Base-by-base conservation (phyloP, 176 grass and related monocot genomes). In the Metroxylon sagu region DNA sequence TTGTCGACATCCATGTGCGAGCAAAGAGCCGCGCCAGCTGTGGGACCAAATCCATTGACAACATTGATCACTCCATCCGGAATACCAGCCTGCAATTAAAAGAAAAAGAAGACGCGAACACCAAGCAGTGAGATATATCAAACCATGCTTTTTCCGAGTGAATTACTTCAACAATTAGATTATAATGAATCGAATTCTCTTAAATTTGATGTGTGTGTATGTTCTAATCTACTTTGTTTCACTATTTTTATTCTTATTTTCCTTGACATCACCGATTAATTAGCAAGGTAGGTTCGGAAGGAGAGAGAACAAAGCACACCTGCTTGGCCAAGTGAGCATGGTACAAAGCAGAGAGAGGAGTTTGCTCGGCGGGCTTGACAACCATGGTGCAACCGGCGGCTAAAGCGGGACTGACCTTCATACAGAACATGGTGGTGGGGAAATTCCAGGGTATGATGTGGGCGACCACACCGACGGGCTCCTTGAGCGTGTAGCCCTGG, bases 361-460 rank as follows among this genome's bases (percentile, higher is more conserved):
- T 95, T 59, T 95, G 90, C 74, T 95, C 90, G 10, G 90, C 90
- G 4, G 90, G 90, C 80, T 95, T 95, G 77, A 95, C 77, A 48
- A 95, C 67, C 31, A 89, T 48, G 51, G 90, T 84, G 82, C 90
- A 95, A 1, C 90, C 90, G 2, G 90, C 86, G 54, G 90, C 90
- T 54, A 95, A 60, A 1, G 86, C 90, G 0, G 90, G 90, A 70
- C 71, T 74, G 64, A 84, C 61, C 80, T 95, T 95, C 66, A 82
- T 31, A 62, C 81, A 87, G 86, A 95, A 86, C 80, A 95, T 95
- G 66, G 73, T 71, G 56, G 80, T 73, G 59, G 90, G 90, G 66
- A 76, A 89, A 69, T 95, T 95, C 90, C 90, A 95, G 0, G 90
- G 90, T 50, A 86, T 79, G 79, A 95, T 82, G 64, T 86, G 71